A percentile compares a stretch with the other conserved stretches of the same genome.
phyloP scores from a whole-genome alignment of 352 stramenopile species.

The Phytopythium mirpurense region DNA sequence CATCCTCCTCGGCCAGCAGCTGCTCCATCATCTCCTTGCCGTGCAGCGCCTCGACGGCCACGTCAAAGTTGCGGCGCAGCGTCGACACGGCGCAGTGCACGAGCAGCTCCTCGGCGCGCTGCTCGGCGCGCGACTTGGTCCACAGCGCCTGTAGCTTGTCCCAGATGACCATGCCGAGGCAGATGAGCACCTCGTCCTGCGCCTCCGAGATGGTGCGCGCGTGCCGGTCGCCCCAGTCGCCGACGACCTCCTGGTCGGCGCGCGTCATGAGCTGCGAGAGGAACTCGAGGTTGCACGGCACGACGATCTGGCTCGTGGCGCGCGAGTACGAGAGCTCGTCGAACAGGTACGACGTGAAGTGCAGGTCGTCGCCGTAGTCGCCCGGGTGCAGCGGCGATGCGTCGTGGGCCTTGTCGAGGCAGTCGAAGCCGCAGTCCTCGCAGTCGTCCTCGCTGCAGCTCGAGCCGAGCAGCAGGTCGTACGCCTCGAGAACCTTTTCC shows the following conservation, averaged over 20 bases:
- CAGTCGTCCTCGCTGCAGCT: constrained; percentile 85
- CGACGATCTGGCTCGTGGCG: constrained; percentile 74
- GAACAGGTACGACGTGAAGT: constrained; percentile 85
- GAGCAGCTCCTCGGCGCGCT: constrained; percentile 72
- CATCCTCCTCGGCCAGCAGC: constrained; percentile 76
- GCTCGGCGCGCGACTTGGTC: constrained; percentile 71
- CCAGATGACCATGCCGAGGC: constrained; percentile 85
- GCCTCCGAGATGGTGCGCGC: constrained; percentile 80
- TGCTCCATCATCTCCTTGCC: constrained; percentile 87
- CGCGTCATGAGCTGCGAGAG: constrained; percentile 82
- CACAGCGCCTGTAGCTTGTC: constrained; percentile 84
- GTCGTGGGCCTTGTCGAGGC: constrained; percentile 69
- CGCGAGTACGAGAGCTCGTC: constrained; percentile 82
- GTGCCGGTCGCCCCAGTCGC: constrained; percentile 79
- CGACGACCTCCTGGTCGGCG: constrained; percentile 77
- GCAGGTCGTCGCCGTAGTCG: constrained; percentile 76
- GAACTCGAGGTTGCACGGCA: constrained; percentile 84
- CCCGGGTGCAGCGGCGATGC: constrained; percentile 17
- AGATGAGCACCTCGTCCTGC: constrained; percentile 85
- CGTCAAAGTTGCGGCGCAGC: constrained; percentile 77
- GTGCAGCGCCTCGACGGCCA: constrained; percentile 77
- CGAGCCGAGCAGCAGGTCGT: constrained; percentile 80
- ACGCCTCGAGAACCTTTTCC: constrained; percentile 85
- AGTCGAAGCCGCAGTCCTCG: constrained; percentile 81
- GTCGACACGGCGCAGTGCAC: constrained; percentile 75